phyloP scores from a whole-genome alignment of 176 grass and related monocot species.

The Triticum urartu region DNA sequence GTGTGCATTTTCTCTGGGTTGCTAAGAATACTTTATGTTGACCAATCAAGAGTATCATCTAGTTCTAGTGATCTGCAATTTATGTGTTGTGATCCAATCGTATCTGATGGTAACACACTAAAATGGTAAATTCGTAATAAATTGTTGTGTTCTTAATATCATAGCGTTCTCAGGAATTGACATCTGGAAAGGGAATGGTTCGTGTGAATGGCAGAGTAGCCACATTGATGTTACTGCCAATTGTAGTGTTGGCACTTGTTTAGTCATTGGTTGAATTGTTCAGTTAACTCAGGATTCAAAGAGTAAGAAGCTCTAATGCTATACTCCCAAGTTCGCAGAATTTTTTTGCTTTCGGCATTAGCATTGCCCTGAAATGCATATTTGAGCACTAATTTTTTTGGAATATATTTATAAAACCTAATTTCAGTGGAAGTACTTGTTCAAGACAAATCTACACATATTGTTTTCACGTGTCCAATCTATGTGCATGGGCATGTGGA shows the following conservation, averaged over 20 bases:
- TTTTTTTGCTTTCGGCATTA: background rate
- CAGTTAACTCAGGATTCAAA: background rate
- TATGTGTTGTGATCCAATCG: background rate
- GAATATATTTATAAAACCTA: background rate
- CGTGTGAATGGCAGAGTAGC: background rate
- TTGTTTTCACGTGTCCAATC: background rate
- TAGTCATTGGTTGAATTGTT: background rate
- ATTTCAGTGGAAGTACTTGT: background rate
- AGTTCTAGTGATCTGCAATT: slow-evolving; percentile 7
- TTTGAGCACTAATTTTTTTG: background rate
- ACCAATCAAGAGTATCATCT: slow-evolving; percentile 5
- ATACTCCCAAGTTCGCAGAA: background rate
- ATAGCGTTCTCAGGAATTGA: background rate
- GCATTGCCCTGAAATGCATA: background rate
- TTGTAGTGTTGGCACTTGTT: background rate
- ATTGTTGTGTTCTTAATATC: background rate
- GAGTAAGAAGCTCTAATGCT: background rate
- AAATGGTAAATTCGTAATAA: background rate
- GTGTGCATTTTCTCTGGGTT: background rate
- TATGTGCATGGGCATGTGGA: background rate
- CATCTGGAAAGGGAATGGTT: background rate
- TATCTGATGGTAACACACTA: background rate
- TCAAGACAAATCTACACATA: background rate
- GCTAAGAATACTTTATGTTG: background rate
- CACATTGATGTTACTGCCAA: background rate